phyloP scores from a whole-genome alignment of 257 asterid genomes.

The Ilex asprella region DNA sequence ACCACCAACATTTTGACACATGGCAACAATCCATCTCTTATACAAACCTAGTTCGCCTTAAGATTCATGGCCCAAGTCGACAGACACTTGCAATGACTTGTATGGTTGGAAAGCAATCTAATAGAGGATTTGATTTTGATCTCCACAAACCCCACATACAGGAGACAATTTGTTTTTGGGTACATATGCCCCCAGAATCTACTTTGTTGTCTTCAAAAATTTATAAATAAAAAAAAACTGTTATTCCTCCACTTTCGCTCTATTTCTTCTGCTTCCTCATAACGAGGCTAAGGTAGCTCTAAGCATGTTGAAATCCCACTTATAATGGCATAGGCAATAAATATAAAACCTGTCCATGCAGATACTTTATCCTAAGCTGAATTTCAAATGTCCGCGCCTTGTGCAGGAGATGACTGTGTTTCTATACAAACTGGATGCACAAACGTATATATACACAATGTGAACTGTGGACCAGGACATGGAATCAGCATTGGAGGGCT shows the following conservation, averaged over 20 bases:
- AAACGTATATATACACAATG: conserved; percentile 53
- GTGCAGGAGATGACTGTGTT: conserved; percentile 84
- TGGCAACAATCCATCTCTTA: conserved; percentile 19
- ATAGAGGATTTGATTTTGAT: conserved; percentile 3
- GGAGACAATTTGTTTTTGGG: not conserved
- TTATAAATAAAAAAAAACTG: no score
- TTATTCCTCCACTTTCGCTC: no score
- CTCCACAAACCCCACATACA: conserved; percentile 14
- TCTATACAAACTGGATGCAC: conserved; percentile 89
- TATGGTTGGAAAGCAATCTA: conserved; percentile 4
- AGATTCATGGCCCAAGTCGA: conserved; percentile 13
- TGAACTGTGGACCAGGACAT: conserved; percentile 90
- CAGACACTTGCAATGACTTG: conserved; percentile 18
- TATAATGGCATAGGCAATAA: no score
- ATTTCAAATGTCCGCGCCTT: not conserved
- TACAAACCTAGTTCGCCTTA: conserved; percentile 22
- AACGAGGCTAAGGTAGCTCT: no score
- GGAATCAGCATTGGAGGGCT: conserved; percentile 94
- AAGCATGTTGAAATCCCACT: no score
- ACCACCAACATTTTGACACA: conserved; percentile 22
- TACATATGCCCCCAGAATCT: no score
- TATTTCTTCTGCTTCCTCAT: no score
- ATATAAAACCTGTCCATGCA: conserved; percentile 1
- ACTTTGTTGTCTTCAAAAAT: no score
- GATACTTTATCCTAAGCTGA: not conserved